These are phyloP conservation scores for Sporodiniella umbellata DNA, from an alignment of 371 early-diverging fungal species.

Conservation along the genomic window DNA sequence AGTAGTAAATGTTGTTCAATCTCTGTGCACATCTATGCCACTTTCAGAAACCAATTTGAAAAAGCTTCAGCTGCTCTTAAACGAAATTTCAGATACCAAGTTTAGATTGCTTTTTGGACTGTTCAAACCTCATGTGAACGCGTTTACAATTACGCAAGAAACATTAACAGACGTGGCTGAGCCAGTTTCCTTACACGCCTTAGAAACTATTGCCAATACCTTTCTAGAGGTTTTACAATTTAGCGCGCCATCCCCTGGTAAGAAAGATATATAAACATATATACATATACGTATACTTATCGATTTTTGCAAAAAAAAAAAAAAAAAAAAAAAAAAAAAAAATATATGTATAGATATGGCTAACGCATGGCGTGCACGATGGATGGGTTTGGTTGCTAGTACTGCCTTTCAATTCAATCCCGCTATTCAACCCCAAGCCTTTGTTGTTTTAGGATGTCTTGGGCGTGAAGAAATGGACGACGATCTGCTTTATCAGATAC, in stretches of 20 bases:
- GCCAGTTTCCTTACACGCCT: constrained; percentile 64
- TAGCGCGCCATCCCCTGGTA: constrained; percentile 76
- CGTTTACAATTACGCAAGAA: constrained; percentile 65
- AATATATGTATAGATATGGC: constrained; percentile 51
- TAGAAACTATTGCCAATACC: constrained; percentile 80
- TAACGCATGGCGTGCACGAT: constrained; percentile 83
- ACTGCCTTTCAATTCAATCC: constrained; percentile 93
- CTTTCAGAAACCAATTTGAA: constrained; percentile 61
- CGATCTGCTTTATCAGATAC: constrained; percentile 83
- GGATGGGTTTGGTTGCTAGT: constrained; percentile 88
- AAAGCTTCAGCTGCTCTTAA: constrained; percentile 56
- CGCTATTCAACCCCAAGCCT: constrained; percentile 91
- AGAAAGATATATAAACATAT: too few species aligned
- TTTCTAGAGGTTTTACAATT: constrained; percentile 76
- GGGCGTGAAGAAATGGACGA: constrained; percentile 87
- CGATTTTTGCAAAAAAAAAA: not conserved
- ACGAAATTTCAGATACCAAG: constrained; percentile 76
- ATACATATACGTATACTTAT: too few species aligned
- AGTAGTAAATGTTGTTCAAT: constrained; percentile 87
- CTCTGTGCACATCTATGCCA: constrained; percentile 75
- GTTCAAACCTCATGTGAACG: constrained; percentile 64
- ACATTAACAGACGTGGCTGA: constrained; percentile 66
- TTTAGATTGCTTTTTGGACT: constrained; percentile 80
- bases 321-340: not conserved
- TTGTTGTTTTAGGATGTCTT: constrained; percentile 86